Base-by-base conservation (phyloP, 2,329 filamentous ascomycete species). In the Plenodomus tracheiphilus region DNA sequence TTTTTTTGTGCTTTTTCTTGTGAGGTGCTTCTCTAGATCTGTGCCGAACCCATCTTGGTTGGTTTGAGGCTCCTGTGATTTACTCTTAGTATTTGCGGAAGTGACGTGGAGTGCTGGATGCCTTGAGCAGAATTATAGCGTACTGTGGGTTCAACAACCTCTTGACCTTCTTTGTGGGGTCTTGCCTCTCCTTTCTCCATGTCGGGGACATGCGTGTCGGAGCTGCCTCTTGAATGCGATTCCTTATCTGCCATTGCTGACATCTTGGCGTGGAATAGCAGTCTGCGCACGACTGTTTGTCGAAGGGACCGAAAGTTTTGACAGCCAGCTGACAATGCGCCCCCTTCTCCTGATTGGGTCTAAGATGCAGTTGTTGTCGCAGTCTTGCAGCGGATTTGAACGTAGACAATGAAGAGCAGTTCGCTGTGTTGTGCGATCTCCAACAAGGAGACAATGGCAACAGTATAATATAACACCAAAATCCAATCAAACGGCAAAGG, bases 1-100 rank as follows among this genome's bases (percentile, higher is more conserved):
- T 35, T 63, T 69, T 21, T 53, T 60, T 1, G 57, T 65, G 42
- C 65, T 70, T 30, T 64, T 69, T 34, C 67, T 54, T 17, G 66
- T 62, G 0, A 69, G 50, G 44, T 69, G 66, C 37, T 64, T 63
- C 47, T 69, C 66, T 9, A 71, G 56, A 1, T 68, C 64, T 36
- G 54, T 47, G 16, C 56, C 59, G 8, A 64, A 51, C 4, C 62
- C 56, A 36, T 64, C 46, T 35, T 56, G 32, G 17, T 41, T 25
- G 9, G 54, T 35, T 22, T 53, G 40, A 4, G 54, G 42, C 17
- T 52, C 47, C 58, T 64, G 17, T 0, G 11, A 13, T 4, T 8
- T 6, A 32, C 6, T 10, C 6, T 11, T 32, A 32, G 28, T 32
- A 2, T 28, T 13, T 45, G 9, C n/a, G 18, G 15, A 2, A 11